Conservation (phyloP, 192 early-diverging fungal species). For the Gaertneriomyces semiglobifer region DNA sequence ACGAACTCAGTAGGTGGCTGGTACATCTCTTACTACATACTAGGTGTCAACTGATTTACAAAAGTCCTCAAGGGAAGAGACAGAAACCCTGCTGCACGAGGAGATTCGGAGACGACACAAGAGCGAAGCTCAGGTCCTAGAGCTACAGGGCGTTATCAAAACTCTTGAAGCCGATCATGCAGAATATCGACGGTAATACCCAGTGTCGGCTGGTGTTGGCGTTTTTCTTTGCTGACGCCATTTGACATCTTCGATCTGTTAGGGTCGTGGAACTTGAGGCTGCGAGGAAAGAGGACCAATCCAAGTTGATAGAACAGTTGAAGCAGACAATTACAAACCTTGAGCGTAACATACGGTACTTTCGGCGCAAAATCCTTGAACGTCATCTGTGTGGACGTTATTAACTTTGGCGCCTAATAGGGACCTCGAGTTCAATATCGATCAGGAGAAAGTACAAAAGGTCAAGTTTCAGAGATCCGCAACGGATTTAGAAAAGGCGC, state of each 20-base stretch:
- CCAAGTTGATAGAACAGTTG: conserved; percentile 37
- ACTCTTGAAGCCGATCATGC: conserved; percentile 23
- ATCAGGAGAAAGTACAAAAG: conserved; percentile 44
- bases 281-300: conserved; percentile 18
- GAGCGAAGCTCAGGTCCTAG: conserved; percentile 26
- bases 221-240: no score
- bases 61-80: conserved; percentile 37
- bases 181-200: conserved; percentile 23
- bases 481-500: conserved; percentile 35
- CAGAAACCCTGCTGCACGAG: conserved; percentile 37
- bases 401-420: conserved; percentile 18
- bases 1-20: conserved; percentile 29
- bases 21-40: background rate
- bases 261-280: conserved; percentile 12
- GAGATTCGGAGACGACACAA: conserved; percentile 38
- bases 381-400: background rate
- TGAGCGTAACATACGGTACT: conserved; percentile 32
- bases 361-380: background rate
- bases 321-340: conserved; percentile 29
- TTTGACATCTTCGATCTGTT: no score
- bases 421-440: conserved; percentile 45
- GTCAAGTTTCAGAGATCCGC: conserved; percentile 37
- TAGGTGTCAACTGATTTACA: background rate
- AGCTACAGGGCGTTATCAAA: conserved; percentile 19
- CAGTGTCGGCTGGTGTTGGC: no score